Evolutionary conservation across 23 red algal genomes (phyloP), one percentile per base, ranked within the genome.

Genomic region (Agarophyton chilense): DNA sequence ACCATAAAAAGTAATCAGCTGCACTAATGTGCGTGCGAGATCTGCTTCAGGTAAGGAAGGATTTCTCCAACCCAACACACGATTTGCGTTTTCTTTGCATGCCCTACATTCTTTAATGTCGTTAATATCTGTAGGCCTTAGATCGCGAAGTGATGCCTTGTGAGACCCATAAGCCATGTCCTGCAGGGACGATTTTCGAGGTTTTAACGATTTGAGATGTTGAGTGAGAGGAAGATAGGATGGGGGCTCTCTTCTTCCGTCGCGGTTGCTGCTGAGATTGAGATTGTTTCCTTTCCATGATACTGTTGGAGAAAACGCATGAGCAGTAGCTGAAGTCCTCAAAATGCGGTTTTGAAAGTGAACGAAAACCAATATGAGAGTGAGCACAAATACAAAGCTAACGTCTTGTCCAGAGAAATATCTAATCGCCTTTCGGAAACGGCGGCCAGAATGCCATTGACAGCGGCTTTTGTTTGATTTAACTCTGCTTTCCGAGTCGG

Each of bases 141-240:
- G 45, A 44, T 86, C 82, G 49, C 21, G 60, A n/a, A 68, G 40
- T 21, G 82, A 70, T 34, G 47, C 34, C 32, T 54, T 22, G 42
- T 86, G 82, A 70, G 39, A 31, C 14, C 82, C 82, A 31, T 86
- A 86, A 10, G 32, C 82, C 82, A 86, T 86, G 25, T 86, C 82
- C 46, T 86, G 82, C 9, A 86, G 64, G 45, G 82, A 57, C 49
- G 82, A 40, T 22, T 52, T 72, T 42, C 82, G n/a, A 39, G 41
- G 61, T 34, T 66, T 70, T 25, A 86, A 26, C 4, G 31, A 54
- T 31, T 50, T 72, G 16, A 86, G 65, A 24, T 86, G 82, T 72
- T 86, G 82, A 21, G 82, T 58, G 13, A 86, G 82, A 6, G 82
- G 82, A 10, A 86, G 47, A 19, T 86, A 86, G 32, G 82, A 4